Evolutionary conservation across 202 grass and related monocot species (phyloP), one percentile per base, ranked within the genome.

Genomic region (Zizania palustris): DNA sequence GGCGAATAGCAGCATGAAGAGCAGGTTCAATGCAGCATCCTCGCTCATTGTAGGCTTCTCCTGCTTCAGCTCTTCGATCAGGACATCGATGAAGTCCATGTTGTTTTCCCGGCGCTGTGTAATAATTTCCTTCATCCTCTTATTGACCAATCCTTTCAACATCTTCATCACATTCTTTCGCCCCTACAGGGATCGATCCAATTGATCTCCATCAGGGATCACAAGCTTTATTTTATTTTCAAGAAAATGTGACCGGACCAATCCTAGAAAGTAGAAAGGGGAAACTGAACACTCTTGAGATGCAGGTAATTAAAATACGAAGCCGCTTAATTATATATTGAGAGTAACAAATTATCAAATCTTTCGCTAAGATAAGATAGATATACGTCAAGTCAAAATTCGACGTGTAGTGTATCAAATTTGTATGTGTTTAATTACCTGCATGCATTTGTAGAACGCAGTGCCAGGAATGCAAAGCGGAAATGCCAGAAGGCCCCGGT

Each of bases 51-150:
- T 10, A 9, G 65, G 39, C 11, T 55, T 79, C 12, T 79, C 65
- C 45, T 77, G 36, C 42, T 69, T 79, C 2, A 79, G 20, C 58
- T 81, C 76, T 0, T 67, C 45, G 6, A 89, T 73, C 16, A 89
- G 11, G 6, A 65, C 16, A 9, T 89, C 81, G 15, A 85, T 70
- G 60, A 89, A 89, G 40, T 89, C 86, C 12, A 40, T 18, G 4
- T 22, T 18, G 4, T 22, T 60, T 41, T 76, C 11, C 5, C 3
- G 11, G 3, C 33, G 9, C 11, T 3, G 9, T 51, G 4, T n/a
- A n/a, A n/a, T n/a, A n/a, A n/a, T 13, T n/a, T 12, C 11, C 14
- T 15, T 51, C 48, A 1, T 51, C 48, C 48, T 51, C 48, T 51
- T 14, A 3, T 51, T 0, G 14, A 51, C 14, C 0, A 51, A 5